Evolutionary conservation across 305 asterid species (phyloP), one percentile per base, ranked within the genome.

Genomic region (Fraxinus xanthoxyloides): DNA sequence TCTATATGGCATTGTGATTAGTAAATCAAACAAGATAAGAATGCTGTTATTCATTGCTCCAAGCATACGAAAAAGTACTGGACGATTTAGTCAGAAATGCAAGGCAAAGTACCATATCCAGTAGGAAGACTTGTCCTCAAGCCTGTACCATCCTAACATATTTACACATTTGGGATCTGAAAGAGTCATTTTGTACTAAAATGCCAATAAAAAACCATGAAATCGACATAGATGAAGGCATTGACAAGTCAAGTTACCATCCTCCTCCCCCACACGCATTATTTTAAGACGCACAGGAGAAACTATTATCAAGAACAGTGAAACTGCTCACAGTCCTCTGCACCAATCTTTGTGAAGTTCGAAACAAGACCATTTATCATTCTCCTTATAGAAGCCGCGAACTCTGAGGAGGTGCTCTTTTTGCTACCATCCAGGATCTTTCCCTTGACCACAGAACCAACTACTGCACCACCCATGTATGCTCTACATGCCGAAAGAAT

Each of bases 401-500:
- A 87, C 12, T 17, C 51, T 15, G 8, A 1, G 21, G 90, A 79
- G 35, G 80, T 75, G 34, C 35, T 43, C 38, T 77, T 74, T 54
- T 73, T 82, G 75, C 75, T 24, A 59, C 34, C 76, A 54, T 82
- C 86, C 31, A 80, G 83, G 24, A 81, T 63, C 78, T 83, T 77
- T 34, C 92, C 93, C 19, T 87, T 82, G 73, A 78, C 86, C 84
- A 85, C 40, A 5, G 89, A 88, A 63, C 93, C 92, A 21, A 91
- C 87, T 46, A 56, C 77, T 82, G 90, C 91, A 46, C 94, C 94
- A 43, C 85, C 89, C 56, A 80, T 21, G 54, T 90, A 91, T 63
- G 92, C 90, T 82, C 78, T 85, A 80, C 94, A 90, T 28, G 93
- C 88, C 8, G 88, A 80, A 21, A 91, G 88, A 56, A 91, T 82